Conservation (phyloP, 441 rosid genomes). For the Corymbia calophylla region DNA sequence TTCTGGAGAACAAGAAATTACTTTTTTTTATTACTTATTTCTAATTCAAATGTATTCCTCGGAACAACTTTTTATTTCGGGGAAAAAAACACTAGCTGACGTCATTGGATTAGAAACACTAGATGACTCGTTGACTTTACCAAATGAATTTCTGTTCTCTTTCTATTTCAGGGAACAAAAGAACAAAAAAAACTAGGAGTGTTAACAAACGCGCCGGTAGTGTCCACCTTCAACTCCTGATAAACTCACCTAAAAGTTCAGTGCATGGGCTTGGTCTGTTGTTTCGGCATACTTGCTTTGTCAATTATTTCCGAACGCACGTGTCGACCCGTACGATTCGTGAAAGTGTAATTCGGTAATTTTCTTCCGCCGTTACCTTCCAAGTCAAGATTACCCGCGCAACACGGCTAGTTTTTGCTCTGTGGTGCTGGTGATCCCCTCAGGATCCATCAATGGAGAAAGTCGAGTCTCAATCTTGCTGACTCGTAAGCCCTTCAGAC, state of each 20-base stretch:
- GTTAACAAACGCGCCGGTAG: too few species aligned
- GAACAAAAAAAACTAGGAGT: too few species aligned
- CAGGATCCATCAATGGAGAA: neutral
- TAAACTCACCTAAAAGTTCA: neutral
- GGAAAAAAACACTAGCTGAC: too few species aligned
- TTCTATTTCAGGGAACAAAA: too few species aligned
- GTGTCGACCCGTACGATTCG: neutral
- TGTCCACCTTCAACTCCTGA: neutral
- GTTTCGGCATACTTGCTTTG: neutral
- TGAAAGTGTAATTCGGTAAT: neutral
- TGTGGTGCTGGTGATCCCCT: neutral
- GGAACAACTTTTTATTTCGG: too few species aligned
- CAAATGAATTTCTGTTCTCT: too few species aligned
- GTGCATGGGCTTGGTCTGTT: neutral
- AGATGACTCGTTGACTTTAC: too few species aligned
- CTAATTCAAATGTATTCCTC: too few species aligned
- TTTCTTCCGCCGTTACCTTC: neutral
- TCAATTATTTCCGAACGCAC: neutral
- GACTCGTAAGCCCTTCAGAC: neutral
- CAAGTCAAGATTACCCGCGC: neutral
- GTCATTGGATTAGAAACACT: too few species aligned
- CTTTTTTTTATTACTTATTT: too few species aligned
- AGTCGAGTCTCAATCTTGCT: neutral
- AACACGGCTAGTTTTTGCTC: neutral
- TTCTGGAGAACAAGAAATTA: too few species aligned